Percentiles rank a stretch among this genome's conserved stretches.
phyloP scores from a whole-genome alignment of 345 rosid species.

The rapeseed (Brassica napus) region Da-Ae NC_063437.1:3338001-3338500 shows the following conservation, averaged over 20 bases:
- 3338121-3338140: constrained; percentile 48
- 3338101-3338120: constrained; percentile 86
- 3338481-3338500: not conserved
- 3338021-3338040: constrained; percentile 61
- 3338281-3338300: constrained; percentile 10
- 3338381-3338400: not conserved
- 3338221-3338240: not conserved
- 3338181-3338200: not conserved
- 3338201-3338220: not conserved
- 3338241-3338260: not conserved
- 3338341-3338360: not conserved
- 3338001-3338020: constrained; percentile 49
- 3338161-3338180: not conserved
- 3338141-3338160: not conserved
- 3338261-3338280: not conserved
- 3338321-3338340: not conserved
- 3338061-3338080: constrained; percentile 78
- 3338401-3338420: not conserved
- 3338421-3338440: constrained; percentile 4
- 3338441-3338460: constrained; percentile 9
- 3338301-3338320: not conserved
- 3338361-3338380: not conserved
- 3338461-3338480: not conserved
- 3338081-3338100: constrained; percentile 87
- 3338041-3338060: constrained; percentile 79